Conservation (phyloP, 805 yeast species). For the Candida hungchunana region DNA sequence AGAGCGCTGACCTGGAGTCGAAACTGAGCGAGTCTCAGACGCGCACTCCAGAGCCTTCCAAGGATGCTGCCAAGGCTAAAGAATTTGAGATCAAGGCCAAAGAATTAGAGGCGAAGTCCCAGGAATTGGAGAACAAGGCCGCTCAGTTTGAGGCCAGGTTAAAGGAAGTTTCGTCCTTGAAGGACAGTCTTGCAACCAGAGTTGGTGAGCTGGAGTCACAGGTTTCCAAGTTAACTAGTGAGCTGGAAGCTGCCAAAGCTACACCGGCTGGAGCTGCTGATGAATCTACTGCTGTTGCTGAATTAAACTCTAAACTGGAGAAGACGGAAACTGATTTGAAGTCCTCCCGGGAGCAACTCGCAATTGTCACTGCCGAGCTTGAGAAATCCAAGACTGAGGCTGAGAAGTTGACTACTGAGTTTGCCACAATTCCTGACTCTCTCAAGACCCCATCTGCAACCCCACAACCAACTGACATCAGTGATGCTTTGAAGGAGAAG, state of each 20-base stretch:
- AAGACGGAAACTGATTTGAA: background rate
- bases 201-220: background rate
- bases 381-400: conserved; percentile 2
- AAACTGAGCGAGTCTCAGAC: no score
- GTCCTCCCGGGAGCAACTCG: background rate
- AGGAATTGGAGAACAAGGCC: conserved; percentile 29
- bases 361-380: conserved; percentile 4
- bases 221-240: conserved; percentile 2
- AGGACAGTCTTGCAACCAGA: background rate
- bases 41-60: conserved; percentile 24
- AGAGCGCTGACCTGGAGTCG: conserved; percentile 13
- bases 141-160: conserved; percentile 12
- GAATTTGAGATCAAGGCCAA: conserved; percentile 35
- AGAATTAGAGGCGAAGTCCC: conserved; percentile 30
- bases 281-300: conserved; percentile 7
- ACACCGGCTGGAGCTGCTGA: conserved; percentile 5
- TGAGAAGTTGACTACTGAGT: conserved; percentile 2
- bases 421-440: no score
- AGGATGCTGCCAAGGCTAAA: conserved; percentile 28
- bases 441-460: no score
- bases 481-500: background rate
- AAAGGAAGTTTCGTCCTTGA: no score
- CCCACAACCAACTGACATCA: no score
- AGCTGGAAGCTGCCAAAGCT: conserved; percentile 3
- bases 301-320: conserved; percentile 5